Evolutionary conservation across 2,329 filamentous ascomycete species (phyloP).

Genomic region (Cytospora piceicola): DNA sequence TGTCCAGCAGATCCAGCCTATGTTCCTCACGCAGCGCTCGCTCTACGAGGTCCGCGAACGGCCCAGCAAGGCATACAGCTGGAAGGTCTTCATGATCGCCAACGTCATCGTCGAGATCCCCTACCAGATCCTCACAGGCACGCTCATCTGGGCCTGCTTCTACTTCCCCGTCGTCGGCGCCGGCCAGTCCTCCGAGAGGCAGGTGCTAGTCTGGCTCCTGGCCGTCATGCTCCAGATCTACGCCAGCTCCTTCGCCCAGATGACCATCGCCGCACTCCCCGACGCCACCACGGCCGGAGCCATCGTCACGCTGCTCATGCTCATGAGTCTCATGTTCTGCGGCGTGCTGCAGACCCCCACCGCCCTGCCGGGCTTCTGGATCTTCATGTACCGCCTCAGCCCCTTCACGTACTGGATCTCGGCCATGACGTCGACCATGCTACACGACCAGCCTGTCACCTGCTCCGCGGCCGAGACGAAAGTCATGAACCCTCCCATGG

Average conservation of each 20-base stretch:
- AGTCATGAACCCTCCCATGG: slow-evolving; percentile 65
- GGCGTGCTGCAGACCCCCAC: slow-evolving; percentile 64
- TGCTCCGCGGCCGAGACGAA: slow-evolving; percentile 63
- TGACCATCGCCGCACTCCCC: slow-evolving; percentile 72
- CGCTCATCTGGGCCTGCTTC: slow-evolving; percentile 67
- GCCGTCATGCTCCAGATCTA: slow-evolving; percentile 71
- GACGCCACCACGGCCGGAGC: slow-evolving; percentile 70
- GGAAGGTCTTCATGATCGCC: slow-evolving; percentile 72
- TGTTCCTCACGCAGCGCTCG: slow-evolving; percentile 73
- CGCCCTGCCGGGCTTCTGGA: slow-evolving; percentile 72
- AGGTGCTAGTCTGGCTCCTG: slow-evolving; percentile 68
- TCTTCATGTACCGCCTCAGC: slow-evolving; percentile 73
- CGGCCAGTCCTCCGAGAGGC: slow-evolving; percentile 53
- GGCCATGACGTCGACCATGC: slow-evolving; percentile 68
- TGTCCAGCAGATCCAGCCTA: slow-evolving; percentile 74
- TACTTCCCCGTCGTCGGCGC: slow-evolving; percentile 67
- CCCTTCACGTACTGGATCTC: slow-evolving; percentile 72
- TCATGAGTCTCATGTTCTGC: slow-evolving; percentile 64
- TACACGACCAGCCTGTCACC: slow-evolving; percentile 56
- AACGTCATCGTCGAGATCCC: slow-evolving; percentile 75
- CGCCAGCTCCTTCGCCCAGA: slow-evolving; percentile 72
- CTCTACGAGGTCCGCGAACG: slow-evolving; percentile 80
- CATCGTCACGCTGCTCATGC: slow-evolving; percentile 62
- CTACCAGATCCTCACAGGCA: slow-evolving; percentile 67
- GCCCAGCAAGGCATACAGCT: slow-evolving; percentile 74